These are phyloP conservation scores for Tuber borchii DNA, from an alignment of 495 filamentous ascomycete species.

Conservation along the genomic window DNA sequence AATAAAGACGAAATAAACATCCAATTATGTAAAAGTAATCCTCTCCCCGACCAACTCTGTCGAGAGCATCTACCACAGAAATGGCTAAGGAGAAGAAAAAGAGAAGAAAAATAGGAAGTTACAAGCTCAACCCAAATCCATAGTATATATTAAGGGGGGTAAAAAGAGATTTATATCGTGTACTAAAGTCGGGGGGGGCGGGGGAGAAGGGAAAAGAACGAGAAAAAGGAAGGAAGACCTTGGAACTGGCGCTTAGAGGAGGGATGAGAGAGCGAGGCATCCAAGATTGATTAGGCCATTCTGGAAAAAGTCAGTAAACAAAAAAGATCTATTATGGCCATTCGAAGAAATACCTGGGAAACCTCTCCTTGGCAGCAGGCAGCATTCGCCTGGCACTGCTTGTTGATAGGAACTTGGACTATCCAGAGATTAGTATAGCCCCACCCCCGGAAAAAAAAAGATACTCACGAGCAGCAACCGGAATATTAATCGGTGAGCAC, in stretches of 20 bases:
- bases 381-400: slow-evolving; percentile 30
- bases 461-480: slow-evolving; percentile 20
- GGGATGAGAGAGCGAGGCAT: slow-evolving; percentile 28
- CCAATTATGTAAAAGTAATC: not conserved
- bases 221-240: not conserved
- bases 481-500: slow-evolving; percentile 28
- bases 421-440: not conserved
- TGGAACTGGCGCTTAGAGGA: slow-evolving; percentile 12
- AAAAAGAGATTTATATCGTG: not conserved
- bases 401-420: slow-evolving; percentile 33
- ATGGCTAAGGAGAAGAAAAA: not conserved
- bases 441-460: not conserved
- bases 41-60: not conserved
- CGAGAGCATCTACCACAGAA: not conserved
- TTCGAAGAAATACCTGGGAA: slow-evolving; percentile 19
- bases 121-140: not conserved
- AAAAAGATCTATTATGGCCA: not conserved
- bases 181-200: not conserved
- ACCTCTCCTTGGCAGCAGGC: slow-evolving; percentile 33
- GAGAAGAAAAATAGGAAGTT: not conserved
- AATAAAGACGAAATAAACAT: not conserved
- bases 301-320: not conserved
- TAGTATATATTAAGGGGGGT: not conserved
- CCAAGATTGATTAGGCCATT: slow-evolving; percentile 32
- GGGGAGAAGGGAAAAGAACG: not conserved